Base-by-base conservation (phyloP, 2,329 filamentous ascomycete genomes). In the Cordyceps farinosa region DNA sequence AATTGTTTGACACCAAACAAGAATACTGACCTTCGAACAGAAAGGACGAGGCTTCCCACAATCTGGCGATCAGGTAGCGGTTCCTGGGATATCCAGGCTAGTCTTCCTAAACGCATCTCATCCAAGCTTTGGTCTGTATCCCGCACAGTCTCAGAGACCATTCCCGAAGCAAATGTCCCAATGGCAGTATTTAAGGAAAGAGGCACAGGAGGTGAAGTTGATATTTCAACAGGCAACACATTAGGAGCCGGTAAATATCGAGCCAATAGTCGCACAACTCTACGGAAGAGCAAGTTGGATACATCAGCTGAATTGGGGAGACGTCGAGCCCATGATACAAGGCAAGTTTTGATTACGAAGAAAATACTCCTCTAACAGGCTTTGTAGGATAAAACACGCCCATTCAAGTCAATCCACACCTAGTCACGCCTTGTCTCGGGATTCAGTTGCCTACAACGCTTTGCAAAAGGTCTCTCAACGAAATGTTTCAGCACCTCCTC, bases 401-500 rank as follows among this genome's bases (percentile, higher is more conserved):
- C n/a, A 6, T 22, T 22, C 50, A 29, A 8, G 15, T 48, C 38
- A 22, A 9, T n/a, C 8, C 5, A 3, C 11, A 30, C 38, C 34
- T 9, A 13, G 10, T 1, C n/a, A 38, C 17, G 38, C 27, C 48
- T 32, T 63, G 8, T 48, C 50, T 17, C 36, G 51, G 11, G 45
- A 59, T 42, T 48, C 22, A 38, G 22, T 61, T 56, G 40, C 42
- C 27, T 29, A 47, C 47, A 50, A 50, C 38, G 44, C 50, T 11
- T 22, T 65, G 45, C 44, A 47, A 42, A 22, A 66, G 53, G 36
- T 57, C 64, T 38, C 48, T 42, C 44, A 68, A 62, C 61, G 58
- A 29, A 65, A 63, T 40, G 40, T 64, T 7, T 61, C 62, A 10
- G 58, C 42, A 5, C 70, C 70, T 34, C 72, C 73, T 5, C 66